Evolutionary conservation across 441 rosid genomes (phyloP).

Genomic region (Biscutella laevigata): DNA sequence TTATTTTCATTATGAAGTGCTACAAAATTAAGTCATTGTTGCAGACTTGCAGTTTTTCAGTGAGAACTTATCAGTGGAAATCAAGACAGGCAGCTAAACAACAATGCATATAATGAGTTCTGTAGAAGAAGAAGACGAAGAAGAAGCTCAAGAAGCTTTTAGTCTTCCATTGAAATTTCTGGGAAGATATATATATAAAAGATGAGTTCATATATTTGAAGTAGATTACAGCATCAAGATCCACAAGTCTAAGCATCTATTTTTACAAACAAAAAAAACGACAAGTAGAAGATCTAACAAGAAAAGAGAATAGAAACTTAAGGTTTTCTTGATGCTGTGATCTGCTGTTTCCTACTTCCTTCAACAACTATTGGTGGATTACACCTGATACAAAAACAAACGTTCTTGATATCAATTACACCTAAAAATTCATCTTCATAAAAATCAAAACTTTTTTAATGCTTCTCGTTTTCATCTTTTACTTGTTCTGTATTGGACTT

Average conservation of each 20-base stretch:
- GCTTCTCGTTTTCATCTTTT: conserved; percentile 12
- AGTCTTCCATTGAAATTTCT: too few relatives aligned
- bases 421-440: conserved; percentile 11
- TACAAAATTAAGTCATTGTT: neutral
- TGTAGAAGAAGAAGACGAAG: neutral
- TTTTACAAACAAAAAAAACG: neutral
- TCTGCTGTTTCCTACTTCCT: conserved; percentile 23
- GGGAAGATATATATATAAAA: too few relatives aligned
- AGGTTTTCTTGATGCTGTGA: conserved; percentile 17
- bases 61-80: neutral
- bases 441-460: conserved; percentile 14
- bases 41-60: neutral
- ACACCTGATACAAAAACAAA: conserved; percentile 30
- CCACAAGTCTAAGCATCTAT: conserved; percentile 17
- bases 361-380: conserved; percentile 22
- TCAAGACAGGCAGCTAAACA: neutral
- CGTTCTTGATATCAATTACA: conserved; percentile 20
- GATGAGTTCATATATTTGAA: conserved; percentile 20
- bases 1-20: neutral
- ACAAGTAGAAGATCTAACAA: conserved; percentile 2
- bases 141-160: too few relatives aligned
- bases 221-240: conserved; percentile 16
- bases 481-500: conserved; percentile 76
- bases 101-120: neutral
- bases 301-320: neutral